These are phyloP conservation scores for Xylaria longipes DNA, from an alignment of 495 filamentous ascomycete genomes.

Conservation along the genomic window DNA sequence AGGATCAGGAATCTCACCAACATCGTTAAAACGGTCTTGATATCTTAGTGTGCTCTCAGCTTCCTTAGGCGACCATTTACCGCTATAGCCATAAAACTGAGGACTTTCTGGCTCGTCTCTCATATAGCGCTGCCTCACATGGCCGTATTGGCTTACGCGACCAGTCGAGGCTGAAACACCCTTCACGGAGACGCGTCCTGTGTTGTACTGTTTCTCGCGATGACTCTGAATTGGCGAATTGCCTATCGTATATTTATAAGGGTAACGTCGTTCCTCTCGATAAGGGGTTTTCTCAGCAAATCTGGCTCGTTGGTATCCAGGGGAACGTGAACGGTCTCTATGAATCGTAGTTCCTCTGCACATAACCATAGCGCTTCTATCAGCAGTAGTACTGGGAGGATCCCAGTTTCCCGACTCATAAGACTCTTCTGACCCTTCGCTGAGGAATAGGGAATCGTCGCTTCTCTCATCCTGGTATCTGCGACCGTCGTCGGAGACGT, in stretches of 20 bases:
- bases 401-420: neutral
- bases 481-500: neutral
- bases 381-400: neutral
- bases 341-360: neutral
- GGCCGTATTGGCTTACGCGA: neutral
- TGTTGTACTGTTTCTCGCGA: neutral
- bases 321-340: slow-evolving; percentile 1
- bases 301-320: neutral
- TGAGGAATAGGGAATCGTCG: neutral
- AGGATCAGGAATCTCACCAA: slow-evolving; percentile 15
- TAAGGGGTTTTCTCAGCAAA: neutral
- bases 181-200: neutral
- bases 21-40: slow-evolving; percentile 6
- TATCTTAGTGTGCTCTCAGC: neutral
- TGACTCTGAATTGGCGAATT: neutral
- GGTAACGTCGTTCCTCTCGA: neutral
- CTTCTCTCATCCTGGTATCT: neutral
- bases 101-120: slow-evolving; percentile 5
- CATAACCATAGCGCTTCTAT: neutral
- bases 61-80: neutral
- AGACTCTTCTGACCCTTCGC: neutral
- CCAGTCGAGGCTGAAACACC: neutral
- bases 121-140: neutral
- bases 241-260: neutral
- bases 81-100: slow-evolving; percentile 1